These are phyloP conservation scores for Phytophthora multivora DNA, from an alignment of 352 stramenopile species.

Conservation along the genomic window DNA sequence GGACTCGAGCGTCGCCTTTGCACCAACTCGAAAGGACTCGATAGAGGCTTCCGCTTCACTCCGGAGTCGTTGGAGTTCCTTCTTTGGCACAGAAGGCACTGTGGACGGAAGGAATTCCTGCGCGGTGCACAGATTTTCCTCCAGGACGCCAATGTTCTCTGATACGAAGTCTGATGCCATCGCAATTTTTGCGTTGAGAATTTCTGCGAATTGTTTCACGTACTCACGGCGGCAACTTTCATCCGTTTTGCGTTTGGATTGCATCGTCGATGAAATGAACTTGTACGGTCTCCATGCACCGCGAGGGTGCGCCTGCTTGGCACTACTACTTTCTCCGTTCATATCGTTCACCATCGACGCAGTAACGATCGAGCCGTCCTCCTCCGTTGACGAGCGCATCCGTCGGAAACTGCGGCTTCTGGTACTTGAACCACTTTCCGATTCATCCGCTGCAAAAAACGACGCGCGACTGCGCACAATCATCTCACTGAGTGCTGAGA, in stretches of 20 bases:
- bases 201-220: constrained; percentile 50
- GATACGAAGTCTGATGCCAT: constrained; percentile 50
- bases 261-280: constrained; percentile 80
- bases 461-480: constrained; percentile 80
- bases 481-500: constrained; percentile 79
- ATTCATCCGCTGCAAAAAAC: constrained; percentile 78
- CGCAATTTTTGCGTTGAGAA: constrained; percentile 48
- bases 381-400: constrained; percentile 63
- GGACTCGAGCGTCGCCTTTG: constrained; percentile 31
- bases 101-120: constrained; percentile 69
- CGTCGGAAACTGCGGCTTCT: constrained; percentile 52
- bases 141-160: constrained; percentile 70
- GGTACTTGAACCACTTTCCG: constrained; percentile 51
- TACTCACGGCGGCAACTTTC: constrained; percentile 51
- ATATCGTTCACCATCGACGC: constrained; percentile 39
- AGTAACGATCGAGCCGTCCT: constrained; percentile 47
- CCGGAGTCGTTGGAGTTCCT: constrained; percentile 64
- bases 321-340: constrained; percentile 21
- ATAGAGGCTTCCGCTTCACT: constrained; percentile 43
- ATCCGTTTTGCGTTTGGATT: constrained; percentile 52
- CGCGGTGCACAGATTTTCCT: constrained; percentile 65
- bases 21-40: constrained; percentile 37
- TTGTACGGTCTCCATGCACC: constrained; percentile 79
- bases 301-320: constrained; percentile 28
- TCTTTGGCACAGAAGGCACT: constrained; percentile 53